Evolutionary conservation across 2,329 filamentous ascomycete genomes (phyloP).

Genomic region (Monascus ruber): DNA sequence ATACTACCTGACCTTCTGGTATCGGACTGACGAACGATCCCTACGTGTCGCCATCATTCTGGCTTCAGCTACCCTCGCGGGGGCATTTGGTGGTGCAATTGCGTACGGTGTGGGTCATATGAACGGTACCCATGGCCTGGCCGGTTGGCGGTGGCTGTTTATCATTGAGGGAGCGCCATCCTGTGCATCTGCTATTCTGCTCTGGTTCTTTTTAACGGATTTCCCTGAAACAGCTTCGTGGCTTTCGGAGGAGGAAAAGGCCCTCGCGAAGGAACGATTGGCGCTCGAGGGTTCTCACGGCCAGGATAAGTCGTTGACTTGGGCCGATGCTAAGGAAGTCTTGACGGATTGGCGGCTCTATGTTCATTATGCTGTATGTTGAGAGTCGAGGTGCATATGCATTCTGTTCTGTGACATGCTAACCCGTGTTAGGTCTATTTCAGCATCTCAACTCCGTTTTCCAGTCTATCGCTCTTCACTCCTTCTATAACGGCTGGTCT

Average conservation of each 20-base stretch:
- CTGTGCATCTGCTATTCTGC: slow-evolving; percentile 24
- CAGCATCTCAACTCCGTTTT: slow-evolving; percentile 44
- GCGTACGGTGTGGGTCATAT: slow-evolving; percentile 41
- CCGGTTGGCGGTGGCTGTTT: slow-evolving; percentile 39
- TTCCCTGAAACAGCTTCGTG: slow-evolving; percentile 39
- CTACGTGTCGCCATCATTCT: slow-evolving; percentile 47
- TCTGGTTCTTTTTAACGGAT: slow-evolving; percentile 39
- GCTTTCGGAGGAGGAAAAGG: slow-evolving; percentile 35
- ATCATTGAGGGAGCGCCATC: slow-evolving; percentile 34
- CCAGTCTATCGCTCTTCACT: slow-evolving; percentile 48
- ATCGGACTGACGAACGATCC: slow-evolving; percentile 44
- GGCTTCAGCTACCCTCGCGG: slow-evolving; percentile 44
- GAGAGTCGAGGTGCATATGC: not conserved
- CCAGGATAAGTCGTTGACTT: slow-evolving; percentile 32
- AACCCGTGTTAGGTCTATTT: slow-evolving; percentile 35
- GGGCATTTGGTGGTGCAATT: slow-evolving; percentile 43
- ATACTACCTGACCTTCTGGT: slow-evolving; percentile 43
- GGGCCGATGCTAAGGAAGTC: slow-evolving; percentile 36
- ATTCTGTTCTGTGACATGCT: slow-evolving; percentile 2
- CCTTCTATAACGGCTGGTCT: slow-evolving; percentile 54
- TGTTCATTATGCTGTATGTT: slow-evolving; percentile 39
- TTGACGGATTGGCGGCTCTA: slow-evolving; percentile 42
- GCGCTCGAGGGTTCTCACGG: slow-evolving; percentile 30
- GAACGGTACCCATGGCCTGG: slow-evolving; percentile 19
- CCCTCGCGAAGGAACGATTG: slow-evolving; percentile 31